Conservation (phyloP, 495 filamentous ascomycete genomes). For the Neurospora sp. region DNA sequence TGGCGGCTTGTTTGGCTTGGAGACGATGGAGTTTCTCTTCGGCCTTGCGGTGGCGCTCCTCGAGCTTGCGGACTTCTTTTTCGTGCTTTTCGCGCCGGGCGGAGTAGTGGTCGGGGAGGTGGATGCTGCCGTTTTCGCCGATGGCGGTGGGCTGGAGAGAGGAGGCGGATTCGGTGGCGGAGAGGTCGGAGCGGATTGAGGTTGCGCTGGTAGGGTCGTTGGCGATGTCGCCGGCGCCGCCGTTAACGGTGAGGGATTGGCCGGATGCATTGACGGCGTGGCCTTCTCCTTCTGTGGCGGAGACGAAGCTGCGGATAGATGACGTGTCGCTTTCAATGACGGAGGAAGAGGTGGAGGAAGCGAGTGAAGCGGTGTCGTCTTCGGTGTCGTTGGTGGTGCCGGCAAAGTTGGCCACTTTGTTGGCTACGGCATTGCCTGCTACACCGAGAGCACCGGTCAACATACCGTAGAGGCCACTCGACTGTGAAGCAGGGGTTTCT, state of each 20-base stretch:
- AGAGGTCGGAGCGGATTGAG: constrained; percentile 17
- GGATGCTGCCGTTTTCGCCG: neutral
- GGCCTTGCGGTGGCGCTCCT: constrained; percentile 56
- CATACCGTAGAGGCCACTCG: constrained; percentile 43
- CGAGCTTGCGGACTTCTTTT: constrained; percentile 66
- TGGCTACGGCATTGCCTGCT: constrained; percentile 33
- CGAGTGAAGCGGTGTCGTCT: neutral
- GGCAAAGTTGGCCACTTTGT: constrained; percentile 21
- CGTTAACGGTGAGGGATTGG: constrained; percentile 16
- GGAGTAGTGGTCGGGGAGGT: neutral
- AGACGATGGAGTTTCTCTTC: constrained; percentile 56
- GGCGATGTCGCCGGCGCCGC: constrained; percentile 14
- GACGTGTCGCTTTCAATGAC: constrained; percentile 19
- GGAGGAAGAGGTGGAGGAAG: neutral
- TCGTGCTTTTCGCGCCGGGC: constrained; percentile 42
- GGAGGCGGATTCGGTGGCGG: constrained; percentile 4
- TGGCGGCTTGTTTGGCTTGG: constrained; percentile 34
- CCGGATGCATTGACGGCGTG: constrained; percentile 3
- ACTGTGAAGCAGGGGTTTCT: constrained; percentile 33
- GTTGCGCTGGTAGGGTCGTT: constrained; percentile 17
- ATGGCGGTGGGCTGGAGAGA: constrained; percentile 11
- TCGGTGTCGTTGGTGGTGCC: constrained; percentile 21
- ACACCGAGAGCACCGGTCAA: constrained; percentile 34
- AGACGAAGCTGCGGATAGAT: constrained; percentile 37
- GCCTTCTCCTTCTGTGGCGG: constrained; percentile 25